A percentile compares a stretch with the other conserved stretches of the same genome.
phyloP scores from a whole-genome alignment of 371 early-diverging fungal species.

The Mortierella sp. region DNA sequence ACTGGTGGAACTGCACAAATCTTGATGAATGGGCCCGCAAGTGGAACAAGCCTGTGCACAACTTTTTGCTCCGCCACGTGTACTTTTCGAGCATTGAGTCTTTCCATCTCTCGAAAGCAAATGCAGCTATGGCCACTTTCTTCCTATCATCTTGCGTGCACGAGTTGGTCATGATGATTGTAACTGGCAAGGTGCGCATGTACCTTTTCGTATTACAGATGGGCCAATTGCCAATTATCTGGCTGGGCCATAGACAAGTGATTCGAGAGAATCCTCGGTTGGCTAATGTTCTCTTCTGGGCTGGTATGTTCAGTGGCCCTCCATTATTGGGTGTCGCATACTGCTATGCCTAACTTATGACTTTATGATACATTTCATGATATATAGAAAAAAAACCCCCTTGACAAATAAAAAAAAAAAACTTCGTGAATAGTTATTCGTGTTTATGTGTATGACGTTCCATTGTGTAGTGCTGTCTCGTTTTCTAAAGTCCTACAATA shows the following conservation, averaged over 20 bases:
- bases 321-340: constrained; percentile 86
- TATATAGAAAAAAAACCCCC: neutral
- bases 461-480: neutral
- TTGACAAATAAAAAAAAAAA: neutral
- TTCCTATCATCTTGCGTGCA: constrained; percentile 90
- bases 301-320: constrained; percentile 84
- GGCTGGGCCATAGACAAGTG: constrained; percentile 69
- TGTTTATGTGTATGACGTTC: too few relatives aligned
- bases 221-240: constrained; percentile 94
- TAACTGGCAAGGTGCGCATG: constrained; percentile 78
- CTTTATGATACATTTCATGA: neutral
- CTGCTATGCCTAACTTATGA: constrained; percentile 59
- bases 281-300: constrained; percentile 91
- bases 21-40: constrained; percentile 97
- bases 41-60: constrained; percentile 99
- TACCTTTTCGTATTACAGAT: constrained; percentile 92
- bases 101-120: constrained; percentile 78
- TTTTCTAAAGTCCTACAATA: too few relatives aligned
- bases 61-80: constrained; percentile 94
- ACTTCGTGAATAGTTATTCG: neutral
- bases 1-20: constrained; percentile 98
- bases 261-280: constrained; percentile 73
- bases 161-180: constrained; percentile 89
- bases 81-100: constrained; percentile 86
- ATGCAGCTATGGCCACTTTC: constrained; percentile 88